phyloP scores from a whole-genome alignment of 495 filamentous ascomycete species.

The Talaromyces wortmannii region DNA sequence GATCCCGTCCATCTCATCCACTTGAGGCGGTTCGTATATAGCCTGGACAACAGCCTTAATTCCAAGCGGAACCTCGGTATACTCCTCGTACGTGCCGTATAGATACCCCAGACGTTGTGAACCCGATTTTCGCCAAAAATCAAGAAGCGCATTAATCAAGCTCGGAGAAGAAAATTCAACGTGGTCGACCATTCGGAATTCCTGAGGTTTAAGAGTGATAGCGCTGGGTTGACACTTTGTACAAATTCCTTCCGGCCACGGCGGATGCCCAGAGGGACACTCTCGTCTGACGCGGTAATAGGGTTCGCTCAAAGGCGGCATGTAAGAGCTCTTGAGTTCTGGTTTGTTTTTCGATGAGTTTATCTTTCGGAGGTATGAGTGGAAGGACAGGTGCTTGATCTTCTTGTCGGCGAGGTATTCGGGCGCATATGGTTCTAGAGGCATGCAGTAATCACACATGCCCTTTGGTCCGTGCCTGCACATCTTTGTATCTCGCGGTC shows the following conservation, averaged over 20 bases:
- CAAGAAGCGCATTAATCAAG: conserved; percentile 78
- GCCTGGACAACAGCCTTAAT: conserved; percentile 97
- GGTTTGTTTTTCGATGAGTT: conserved; percentile 95
- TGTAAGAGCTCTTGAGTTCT: conserved; percentile 84
- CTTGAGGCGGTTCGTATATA: conserved; percentile 93
- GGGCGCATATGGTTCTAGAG: conserved; percentile 85
- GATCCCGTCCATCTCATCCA: conserved; percentile 85
- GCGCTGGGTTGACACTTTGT: conserved; percentile 98
- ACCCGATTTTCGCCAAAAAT: conserved; percentile 82
- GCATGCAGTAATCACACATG: conserved; percentile 99
- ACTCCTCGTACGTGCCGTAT: conserved; percentile 87
- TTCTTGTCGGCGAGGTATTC: conserved; percentile 88
- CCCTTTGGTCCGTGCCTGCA: conserved; percentile 93
- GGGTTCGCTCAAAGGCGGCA: conserved; percentile 91
- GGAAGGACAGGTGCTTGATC: conserved; percentile 97
- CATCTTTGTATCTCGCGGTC: conserved; percentile 73
- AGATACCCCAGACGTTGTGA: conserved; percentile 82
- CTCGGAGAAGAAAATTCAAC: conserved; percentile 85
- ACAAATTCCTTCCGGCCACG: conserved; percentile 97
- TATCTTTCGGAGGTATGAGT: conserved; percentile 88
- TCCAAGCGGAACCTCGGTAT: conserved; percentile 85
- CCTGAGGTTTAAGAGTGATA: conserved; percentile 89
- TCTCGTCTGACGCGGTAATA: conserved; percentile 83
- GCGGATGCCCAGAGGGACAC: conserved; percentile 87
- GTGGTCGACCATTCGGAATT: conserved; percentile 97